A percentile compares a stretch with the other conserved stretches of the same genome.
Conservation (phyloP, 169 alveolate genomes). For the Ichthyophthirius multifiliis region DNA sequence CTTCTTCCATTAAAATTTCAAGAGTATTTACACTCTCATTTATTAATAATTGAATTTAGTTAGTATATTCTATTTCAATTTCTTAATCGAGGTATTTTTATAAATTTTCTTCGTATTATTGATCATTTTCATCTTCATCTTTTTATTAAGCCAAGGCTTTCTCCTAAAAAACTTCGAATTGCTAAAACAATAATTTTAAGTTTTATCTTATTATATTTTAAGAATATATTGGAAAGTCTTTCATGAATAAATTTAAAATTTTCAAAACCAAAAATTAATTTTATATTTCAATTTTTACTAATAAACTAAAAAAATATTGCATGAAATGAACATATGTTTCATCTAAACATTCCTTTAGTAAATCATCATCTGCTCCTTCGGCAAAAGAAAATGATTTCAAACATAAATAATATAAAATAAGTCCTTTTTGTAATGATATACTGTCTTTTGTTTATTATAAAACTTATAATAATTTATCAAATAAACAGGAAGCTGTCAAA, state of each 20-base stretch:
- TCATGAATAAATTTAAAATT: not conserved
- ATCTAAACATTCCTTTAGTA: not conserved
- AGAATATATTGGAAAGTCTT: not conserved
- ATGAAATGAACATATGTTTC: not conserved
- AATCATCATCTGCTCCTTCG: conserved; percentile 1
- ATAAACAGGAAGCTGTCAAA: not conserved
- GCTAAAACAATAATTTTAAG: not conserved
- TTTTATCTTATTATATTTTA: not conserved
- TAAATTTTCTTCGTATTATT: not conserved
- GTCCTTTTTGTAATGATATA: not conserved
- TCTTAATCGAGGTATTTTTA: not conserved
- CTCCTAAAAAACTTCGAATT: too few relatives aligned
- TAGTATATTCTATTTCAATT: not conserved
- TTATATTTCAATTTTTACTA: too few relatives aligned
- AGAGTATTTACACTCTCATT: not conserved
- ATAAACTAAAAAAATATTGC: too few relatives aligned
- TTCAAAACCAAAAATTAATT: not conserved
- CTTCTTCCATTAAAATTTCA: not conserved
- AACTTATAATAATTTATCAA: not conserved
- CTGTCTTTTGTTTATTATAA: not conserved
- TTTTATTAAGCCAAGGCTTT: too few relatives aligned
- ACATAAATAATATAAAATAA: not conserved
- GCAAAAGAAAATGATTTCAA: not conserved
- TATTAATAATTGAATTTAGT: not conserved
- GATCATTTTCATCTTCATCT: not conserved